Conservation (phyloP, 139 green algal species). For the Dunaliella primolecta region DNA sequence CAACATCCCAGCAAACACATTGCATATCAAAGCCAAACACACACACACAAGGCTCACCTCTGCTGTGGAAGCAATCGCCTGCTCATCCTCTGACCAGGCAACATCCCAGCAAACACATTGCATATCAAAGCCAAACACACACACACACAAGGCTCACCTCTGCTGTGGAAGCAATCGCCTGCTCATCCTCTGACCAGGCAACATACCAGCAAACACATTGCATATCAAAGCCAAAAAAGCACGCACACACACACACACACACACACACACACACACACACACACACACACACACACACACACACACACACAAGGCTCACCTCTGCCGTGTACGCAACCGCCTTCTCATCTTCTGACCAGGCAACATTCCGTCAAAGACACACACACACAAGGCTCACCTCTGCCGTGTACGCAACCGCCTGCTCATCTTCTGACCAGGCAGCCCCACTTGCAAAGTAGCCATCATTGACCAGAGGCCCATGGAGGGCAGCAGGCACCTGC, state of each 20-base stretch:
- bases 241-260: constrained; percentile 82
- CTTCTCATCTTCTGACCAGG: constrained; percentile 73
- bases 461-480: constrained; percentile 78
- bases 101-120: too few species aligned
- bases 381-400: constrained; percentile 46
- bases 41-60: too few species aligned
- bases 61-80: constrained; percentile 73
- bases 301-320: too few species aligned
- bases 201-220: too few species aligned
- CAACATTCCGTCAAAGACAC: constrained; percentile 38
- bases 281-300: too few species aligned
- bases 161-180: constrained; percentile 73
- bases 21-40: too few species aligned
- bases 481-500: constrained; percentile 49
- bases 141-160: too few species aligned
- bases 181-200: constrained; percentile 75
- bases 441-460: constrained; percentile 74
- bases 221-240: too few species aligned
- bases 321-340: constrained; percentile 83
- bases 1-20: constrained; percentile 56
- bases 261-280: constrained; percentile 65
- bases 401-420: constrained; percentile 74
- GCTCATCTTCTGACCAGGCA: constrained; percentile 75
- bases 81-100: constrained; percentile 75
- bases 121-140: too few species aligned